phyloP scores from a whole-genome alignment of 208 protist species.

The Acanthamoeba castellanii region DNA sequence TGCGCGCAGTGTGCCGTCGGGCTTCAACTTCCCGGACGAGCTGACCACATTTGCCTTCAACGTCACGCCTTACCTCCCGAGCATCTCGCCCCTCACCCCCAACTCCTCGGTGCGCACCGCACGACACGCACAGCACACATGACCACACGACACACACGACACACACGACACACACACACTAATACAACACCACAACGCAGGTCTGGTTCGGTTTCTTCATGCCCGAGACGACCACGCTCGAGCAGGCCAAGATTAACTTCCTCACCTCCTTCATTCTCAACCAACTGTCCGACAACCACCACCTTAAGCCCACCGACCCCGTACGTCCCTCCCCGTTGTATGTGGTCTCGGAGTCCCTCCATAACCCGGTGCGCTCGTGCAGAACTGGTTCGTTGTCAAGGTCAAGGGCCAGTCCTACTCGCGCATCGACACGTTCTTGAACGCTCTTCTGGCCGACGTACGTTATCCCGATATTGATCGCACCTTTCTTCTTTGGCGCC shows the following conservation, averaged over 20 bases:
- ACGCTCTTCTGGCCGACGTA: neutral
- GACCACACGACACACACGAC: no score
- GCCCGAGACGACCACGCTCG: neutral
- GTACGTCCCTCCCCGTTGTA: neutral
- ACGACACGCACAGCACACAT: no score
- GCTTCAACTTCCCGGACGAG: neutral
- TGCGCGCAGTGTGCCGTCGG: neutral
- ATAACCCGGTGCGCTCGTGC: neutral
- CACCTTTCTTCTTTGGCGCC: neutral
- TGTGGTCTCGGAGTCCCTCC: neutral
- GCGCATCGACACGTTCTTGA: neutral
- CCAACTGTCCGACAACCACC: slow-evolving; percentile 40
- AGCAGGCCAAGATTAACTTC: slow-evolving; percentile 6
- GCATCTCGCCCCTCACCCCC: neutral
- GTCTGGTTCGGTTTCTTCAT: neutral
- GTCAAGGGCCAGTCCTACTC: slow-evolving; percentile 1
- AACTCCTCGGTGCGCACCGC: neutral
- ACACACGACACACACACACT: no score
- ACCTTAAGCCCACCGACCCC: neutral
- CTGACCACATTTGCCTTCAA: neutral
- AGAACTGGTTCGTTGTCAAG: slow-evolving; percentile 12
- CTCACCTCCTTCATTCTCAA: slow-evolving; percentile 15
- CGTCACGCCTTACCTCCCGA: neutral
- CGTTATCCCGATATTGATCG: neutral
- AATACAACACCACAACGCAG: neutral